A percentile compares a stretch with the other conserved stretches of the same genome.
Conservation (phyloP, 225 moss, liverwort and hornwort species). For the Sphagnum tenellum region DNA sequence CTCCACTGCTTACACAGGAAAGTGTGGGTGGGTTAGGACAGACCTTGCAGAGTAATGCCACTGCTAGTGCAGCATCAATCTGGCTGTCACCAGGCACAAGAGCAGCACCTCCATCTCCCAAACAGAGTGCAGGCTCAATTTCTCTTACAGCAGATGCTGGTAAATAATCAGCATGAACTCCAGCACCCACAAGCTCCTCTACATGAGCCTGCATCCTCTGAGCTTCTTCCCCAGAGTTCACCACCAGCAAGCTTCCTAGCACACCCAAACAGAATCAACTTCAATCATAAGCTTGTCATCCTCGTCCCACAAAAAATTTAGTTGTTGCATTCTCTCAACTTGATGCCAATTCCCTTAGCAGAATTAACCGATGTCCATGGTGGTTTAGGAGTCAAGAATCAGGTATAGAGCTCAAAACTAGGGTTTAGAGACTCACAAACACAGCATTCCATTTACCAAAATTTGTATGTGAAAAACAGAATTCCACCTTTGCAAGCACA, state of each 20-base stretch:
- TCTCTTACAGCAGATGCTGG: slow-evolving; percentile 29
- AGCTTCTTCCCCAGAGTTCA: slow-evolving; percentile 48
- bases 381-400: too few relatives aligned
- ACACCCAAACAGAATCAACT: slow-evolving; percentile 4
- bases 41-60: slow-evolving; percentile 52
- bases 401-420: too few relatives aligned
- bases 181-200: slow-evolving; percentile 29
- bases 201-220: slow-evolving; percentile 41
- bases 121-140: slow-evolving; percentile 53
- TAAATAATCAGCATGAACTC: slow-evolving; percentile 53
- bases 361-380: too few relatives aligned
- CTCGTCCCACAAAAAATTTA: too few relatives aligned
- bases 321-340: too few relatives aligned
- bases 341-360: too few relatives aligned
- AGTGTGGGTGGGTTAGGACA: slow-evolving; percentile 1
- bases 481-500: too few relatives aligned
- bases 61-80: slow-evolving; percentile 71
- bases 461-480: too few relatives aligned
- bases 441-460: too few relatives aligned
- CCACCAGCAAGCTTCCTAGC: slow-evolving; percentile 77
- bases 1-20: too few relatives aligned
- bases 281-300: not conserved
- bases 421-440: too few relatives aligned
- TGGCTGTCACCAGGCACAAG: slow-evolving; percentile 74
- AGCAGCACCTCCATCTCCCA: slow-evolving; percentile 55